Evolutionary conservation across 1,284 basidiomycete species (phyloP).

Genomic region (Cerrena zonata): DNA sequence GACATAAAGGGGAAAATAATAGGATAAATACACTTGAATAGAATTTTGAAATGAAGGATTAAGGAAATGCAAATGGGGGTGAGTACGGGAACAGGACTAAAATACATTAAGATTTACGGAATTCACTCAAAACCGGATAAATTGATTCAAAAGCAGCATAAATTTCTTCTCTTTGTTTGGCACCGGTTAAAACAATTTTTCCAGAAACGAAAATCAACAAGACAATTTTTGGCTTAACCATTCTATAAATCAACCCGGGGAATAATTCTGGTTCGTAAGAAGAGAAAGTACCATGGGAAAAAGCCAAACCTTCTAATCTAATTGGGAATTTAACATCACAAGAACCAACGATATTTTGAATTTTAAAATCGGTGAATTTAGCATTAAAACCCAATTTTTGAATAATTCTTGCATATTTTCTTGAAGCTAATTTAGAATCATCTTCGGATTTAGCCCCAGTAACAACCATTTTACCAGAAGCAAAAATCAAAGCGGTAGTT

Average conservation of each 20-base stretch:
- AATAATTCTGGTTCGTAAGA: slow-evolving; percentile 98
- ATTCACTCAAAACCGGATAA: slow-evolving; percentile 89
- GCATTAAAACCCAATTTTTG: slow-evolving; percentile 99
- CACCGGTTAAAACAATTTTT: slow-evolving; percentile 98
- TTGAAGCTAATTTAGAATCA: slow-evolving; percentile 91
- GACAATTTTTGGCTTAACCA: slow-evolving; percentile 99
- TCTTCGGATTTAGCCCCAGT: slow-evolving; percentile 99
- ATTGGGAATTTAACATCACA: slow-evolving; percentile 99
- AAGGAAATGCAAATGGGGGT: slow-evolving; percentile 1
- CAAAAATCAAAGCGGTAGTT: slow-evolving; percentile 98
- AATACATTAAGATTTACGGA: slow-evolving; percentile 67
- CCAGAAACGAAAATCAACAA: slow-evolving; percentile 98
- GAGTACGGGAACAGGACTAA: background rate
- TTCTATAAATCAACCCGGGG: slow-evolving; percentile 98
- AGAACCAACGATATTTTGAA: slow-evolving; percentile 97
- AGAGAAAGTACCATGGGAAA: slow-evolving; percentile 96
- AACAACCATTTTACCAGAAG: slow-evolving; percentile 99
- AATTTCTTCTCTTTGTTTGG: slow-evolving; percentile 98
- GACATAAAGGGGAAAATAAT: slow-evolving; percentile 9
- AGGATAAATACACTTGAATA: too few species aligned
- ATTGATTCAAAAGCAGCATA: slow-evolving; percentile 99
- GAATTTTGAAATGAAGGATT: too few species aligned
- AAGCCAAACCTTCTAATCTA: slow-evolving; percentile 93
- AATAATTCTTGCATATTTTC: slow-evolving; percentile 98
- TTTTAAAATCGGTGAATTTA: slow-evolving; percentile 99